Base-by-base conservation (phyloP, 2,329 filamentous ascomycete species). In the Clonostachys chloroleuca region DNA sequence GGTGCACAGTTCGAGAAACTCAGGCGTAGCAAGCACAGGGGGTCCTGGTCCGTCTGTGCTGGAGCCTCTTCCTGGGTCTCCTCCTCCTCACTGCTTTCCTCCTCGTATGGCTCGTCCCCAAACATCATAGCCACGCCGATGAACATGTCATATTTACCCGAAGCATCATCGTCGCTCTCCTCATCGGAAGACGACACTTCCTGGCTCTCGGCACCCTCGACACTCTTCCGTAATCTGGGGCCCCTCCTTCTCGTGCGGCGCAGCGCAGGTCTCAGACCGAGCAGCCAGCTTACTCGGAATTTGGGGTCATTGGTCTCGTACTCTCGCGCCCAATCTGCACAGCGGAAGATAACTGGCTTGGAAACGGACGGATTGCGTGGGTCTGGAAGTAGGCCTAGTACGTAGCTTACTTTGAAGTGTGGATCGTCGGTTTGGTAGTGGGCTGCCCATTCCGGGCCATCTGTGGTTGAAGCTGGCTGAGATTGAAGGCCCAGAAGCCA, bases 1-100 rank as follows among this genome's bases (percentile, higher is more conserved):
- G 17, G 49, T 47, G 43, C 57, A 60, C 24, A 62, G 50, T 10
- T 57, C 52, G 8, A 61, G 50, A 45, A 62, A 62, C 16, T 49
- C 56, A 16, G 58, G 45, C 20, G 59, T 58, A 18, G 53, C 56
- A 34, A 60, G 43, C 7, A 61, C 50, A 16, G 52, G 54, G 45
- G 30, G 40, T 49, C 40, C 9, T 45, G 30, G 17, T 37, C 16
- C 18, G 17, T 34, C 14, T 45, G 16, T 14, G 41, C 34, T 43
- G 43, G 18, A n/a, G 33, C 40, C n/a, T 41, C 30, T 9, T 33
- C 36, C 10, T 45, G 14, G n/a, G 42, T 18, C 34, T 33, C 33
- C 20, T 47, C 37, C 14, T 33, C 42, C 13, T 33, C 20, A 13
- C 35, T 30, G 33, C 44, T 45, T 42, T 58, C 54, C 42, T 55